Percentiles rank a stretch among this genome's conserved stretches.
These are phyloP conservation scores for Tricholoma hemisulphureum DNA, from an alignment of 768 basidiomycete genomes.

Conservation along the genomic window DNA sequence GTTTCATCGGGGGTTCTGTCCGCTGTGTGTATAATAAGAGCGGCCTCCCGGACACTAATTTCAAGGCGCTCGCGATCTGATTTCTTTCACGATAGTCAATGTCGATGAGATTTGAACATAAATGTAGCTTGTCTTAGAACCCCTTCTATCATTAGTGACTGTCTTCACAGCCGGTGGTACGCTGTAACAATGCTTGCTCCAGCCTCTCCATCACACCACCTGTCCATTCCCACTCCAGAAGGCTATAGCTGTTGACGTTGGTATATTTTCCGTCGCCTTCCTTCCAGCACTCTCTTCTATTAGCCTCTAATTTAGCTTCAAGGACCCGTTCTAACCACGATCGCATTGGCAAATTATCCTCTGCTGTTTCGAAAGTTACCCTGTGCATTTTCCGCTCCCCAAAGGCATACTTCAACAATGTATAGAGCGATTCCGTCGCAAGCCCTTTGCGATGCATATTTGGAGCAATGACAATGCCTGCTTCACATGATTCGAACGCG, in stretches of 20 bases:
- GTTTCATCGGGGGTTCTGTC: not conserved
- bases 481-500: constrained; percentile 36
- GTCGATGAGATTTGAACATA: not conserved
- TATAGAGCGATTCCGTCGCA: constrained; percentile 45
- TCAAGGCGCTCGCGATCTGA: not conserved
- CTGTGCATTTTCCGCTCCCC: constrained; percentile 43
- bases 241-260: constrained; percentile 41
- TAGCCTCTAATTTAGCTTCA: constrained; percentile 38
- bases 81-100: not conserved
- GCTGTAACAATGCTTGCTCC: constrained; percentile 14
- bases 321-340: constrained; percentile 44
- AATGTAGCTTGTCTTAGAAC: not conserved
- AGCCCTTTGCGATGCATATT: constrained; percentile 36
- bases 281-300: constrained; percentile 41
- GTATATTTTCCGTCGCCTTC: constrained; percentile 32
- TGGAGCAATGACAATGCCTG: constrained; percentile 40
- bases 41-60: not conserved
- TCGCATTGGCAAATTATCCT: constrained; percentile 44
- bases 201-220: constrained; percentile 31
- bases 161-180: not conserved
- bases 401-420: constrained; percentile 39
- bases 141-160: not conserved
- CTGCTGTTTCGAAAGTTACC: constrained; percentile 39
- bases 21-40: not conserved
- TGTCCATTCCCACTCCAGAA: constrained; percentile 44